These are phyloP conservation scores for Suillus sp. DNA, from an alignment of 768 basidiomycete species.

Conservation along the genomic window DNA sequence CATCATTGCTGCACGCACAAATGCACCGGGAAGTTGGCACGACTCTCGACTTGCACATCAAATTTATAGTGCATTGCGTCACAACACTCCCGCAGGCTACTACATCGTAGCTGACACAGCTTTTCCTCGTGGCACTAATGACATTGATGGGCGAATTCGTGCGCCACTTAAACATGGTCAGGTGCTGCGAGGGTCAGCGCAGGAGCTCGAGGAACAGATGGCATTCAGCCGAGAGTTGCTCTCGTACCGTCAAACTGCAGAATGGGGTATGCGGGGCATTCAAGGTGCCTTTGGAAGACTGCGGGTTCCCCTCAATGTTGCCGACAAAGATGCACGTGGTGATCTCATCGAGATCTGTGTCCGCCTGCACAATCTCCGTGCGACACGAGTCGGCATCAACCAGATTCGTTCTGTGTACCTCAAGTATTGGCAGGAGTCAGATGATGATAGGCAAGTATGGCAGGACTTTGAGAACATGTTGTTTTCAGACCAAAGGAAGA, in stretches of 20 bases:
- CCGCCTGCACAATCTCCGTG: constrained; percentile 38
- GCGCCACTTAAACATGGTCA: constrained; percentile 38
- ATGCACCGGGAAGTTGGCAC: not conserved
- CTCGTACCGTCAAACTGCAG: constrained; percentile 49
- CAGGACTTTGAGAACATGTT: constrained; percentile 39
- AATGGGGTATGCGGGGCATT: constrained; percentile 51
- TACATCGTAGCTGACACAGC: not conserved
- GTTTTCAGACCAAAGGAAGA: constrained; percentile 24
- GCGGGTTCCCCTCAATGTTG: constrained; percentile 41
- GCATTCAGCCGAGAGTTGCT: too few species aligned
- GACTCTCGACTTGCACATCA: not conserved
- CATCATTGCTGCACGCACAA: not conserved
- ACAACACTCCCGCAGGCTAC: not conserved
- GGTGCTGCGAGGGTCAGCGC: too few species aligned
- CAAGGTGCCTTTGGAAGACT: constrained; percentile 51
- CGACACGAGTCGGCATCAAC: constrained; percentile 41
- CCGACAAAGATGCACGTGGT: constrained; percentile 24
- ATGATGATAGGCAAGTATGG: constrained; percentile 38
- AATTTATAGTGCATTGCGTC: too few species aligned
- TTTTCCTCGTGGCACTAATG: not conserved
- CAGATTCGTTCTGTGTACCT: constrained; percentile 46
- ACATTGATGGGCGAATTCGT: not conserved
- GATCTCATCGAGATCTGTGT: constrained; percentile 41
- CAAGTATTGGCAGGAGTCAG: constrained; percentile 36
- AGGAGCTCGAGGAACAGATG: too few species aligned